Base-by-base conservation (phyloP, 208 protist genomes). In the Acanthamoeba royreba region DNA sequence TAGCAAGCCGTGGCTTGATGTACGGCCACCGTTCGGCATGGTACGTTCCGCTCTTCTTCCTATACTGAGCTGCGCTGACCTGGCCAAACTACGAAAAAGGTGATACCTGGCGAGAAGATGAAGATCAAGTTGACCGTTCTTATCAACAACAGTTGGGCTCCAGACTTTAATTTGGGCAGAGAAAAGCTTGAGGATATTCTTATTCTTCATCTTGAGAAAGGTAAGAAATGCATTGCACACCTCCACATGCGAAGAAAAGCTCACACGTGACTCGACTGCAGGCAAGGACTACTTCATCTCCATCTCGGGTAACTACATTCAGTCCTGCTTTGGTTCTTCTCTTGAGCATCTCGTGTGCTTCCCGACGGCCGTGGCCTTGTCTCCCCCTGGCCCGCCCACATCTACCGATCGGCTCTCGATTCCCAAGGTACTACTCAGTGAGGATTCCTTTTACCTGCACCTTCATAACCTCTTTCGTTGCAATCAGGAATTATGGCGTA, bases 171-270 rank as follows among this genome's bases (percentile, higher is more conserved):
- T 83, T 15, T 95, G 0, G 42, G 42, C 31, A 25, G 55, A 33
- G 95, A 97, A 33, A 45, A 53, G 25, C 66, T 97, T 35, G 94
- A 96, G 19, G 96, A 97, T 53, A 97, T 97, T 35, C 94, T 97
- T 19, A 95, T 97, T 49, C 46, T 97, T 33, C 95, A 97, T 63
- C 66, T 97, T 0, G 96, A 97, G 45, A 97, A 97, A 69, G 95
- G 95, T 61, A 96, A 22, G 22, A 25, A 25, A 63, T 63, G 22
- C 53, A 63, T 63, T 22, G 53, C 22, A 63, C 22, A 63, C 53
- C 22, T 63, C 53, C 22, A 22, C 25, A 25, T 63, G 53, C 25
- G 25, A 22, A 63, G 25, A 63, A 25, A 63, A 63, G 22, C 25
- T 63, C 22, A 25, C 53, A 22, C 25, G 22, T 25, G 22, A 63